Percentiles rank a stretch among this genome's conserved stretches.
Evolutionary conservation across 805 yeast genomes (phyloP).

Genomic region (Suhomyces pyralidae): DNA sequence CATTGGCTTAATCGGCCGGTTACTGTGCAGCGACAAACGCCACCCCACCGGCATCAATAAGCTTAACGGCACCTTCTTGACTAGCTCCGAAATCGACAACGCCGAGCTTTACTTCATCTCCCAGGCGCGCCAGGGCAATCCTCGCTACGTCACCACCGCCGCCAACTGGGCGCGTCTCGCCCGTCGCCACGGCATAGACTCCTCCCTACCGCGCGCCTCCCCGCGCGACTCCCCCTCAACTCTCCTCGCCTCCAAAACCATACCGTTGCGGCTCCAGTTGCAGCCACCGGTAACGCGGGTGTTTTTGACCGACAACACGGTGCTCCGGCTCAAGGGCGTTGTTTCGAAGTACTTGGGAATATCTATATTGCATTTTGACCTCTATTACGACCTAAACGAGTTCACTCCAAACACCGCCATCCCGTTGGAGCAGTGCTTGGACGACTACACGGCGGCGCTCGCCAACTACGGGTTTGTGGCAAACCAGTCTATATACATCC

Average conservation of each 20-base stretch:
- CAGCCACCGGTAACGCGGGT: conserved; percentile 10
- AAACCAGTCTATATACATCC: conserved; percentile 21
- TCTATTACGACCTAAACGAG: conserved; percentile 26
- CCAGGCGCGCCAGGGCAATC: conserved; percentile 36
- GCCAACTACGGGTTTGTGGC: conserved; percentile 20
- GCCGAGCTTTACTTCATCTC: conserved; percentile 69
- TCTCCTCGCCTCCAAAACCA: neutral
- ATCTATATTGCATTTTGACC: conserved; percentile 22
- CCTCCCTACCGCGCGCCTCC: neutral
- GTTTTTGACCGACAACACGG: conserved; percentile 23
- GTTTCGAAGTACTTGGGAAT: conserved; percentile 14
- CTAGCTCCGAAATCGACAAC: conserved; percentile 48
- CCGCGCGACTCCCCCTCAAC: neutral
- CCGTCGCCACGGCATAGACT: conserved; percentile 29
- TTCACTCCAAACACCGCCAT: conserved; percentile 9
- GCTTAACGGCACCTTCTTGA: conserved; percentile 59
- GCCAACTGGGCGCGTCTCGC: conserved; percentile 46
- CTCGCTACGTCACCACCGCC: conserved; percentile 13
- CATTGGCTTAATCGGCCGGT: conserved; percentile 46
- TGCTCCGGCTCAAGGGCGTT: conserved; percentile 35
- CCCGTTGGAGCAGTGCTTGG: conserved; percentile 17
- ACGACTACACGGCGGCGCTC: conserved; percentile 28
- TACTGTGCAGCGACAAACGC: conserved; percentile 17
- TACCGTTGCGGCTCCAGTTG: neutral
- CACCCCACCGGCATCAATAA: conserved; percentile 23